These are phyloP conservation scores for Hypoxylon rubiginosum DNA, from an alignment of 2,329 filamentous ascomycete species.

Conservation along the genomic window DNA sequence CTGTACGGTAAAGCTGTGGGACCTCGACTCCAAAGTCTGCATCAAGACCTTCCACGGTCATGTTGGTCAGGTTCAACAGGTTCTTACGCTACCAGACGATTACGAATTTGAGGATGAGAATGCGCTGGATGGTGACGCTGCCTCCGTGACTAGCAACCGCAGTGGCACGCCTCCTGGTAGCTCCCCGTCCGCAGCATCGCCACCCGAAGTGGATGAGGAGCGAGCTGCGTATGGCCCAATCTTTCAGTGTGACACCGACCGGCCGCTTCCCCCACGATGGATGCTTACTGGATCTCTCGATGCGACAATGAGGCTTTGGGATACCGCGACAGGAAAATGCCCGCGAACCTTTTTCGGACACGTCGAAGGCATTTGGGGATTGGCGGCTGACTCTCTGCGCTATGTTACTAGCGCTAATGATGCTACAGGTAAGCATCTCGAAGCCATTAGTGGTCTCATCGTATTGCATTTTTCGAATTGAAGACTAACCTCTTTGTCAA, in stretches of 20 bases:
- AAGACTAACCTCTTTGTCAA: constrained; percentile 19
- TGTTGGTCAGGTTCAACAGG: constrained; percentile 94
- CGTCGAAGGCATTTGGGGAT: constrained; percentile 94
- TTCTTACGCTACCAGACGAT: constrained; percentile 84
- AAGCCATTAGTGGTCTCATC: not conserved
- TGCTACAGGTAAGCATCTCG: constrained; percentile 62
- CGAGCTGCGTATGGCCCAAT: constrained; percentile 70
- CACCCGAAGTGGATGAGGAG: constrained; percentile 56
- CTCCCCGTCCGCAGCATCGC: constrained; percentile 44
- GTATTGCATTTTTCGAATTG: not conserved
- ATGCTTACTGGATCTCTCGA: constrained; percentile 95
- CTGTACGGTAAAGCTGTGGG: constrained; percentile 91
- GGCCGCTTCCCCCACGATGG: constrained; percentile 85
- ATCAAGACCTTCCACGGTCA: constrained; percentile 87
- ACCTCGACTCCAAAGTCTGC: constrained; percentile 85
- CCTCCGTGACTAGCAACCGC: constrained; percentile 63
- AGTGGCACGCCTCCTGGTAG: constrained; percentile 57
- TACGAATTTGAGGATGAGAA: constrained; percentile 86
- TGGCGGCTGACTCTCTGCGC: constrained; percentile 88
- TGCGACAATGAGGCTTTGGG: constrained; percentile 92
- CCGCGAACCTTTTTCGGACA: constrained; percentile 96
- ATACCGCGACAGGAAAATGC: constrained; percentile 83
- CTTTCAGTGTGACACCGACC: constrained; percentile 71
- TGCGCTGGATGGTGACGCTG: constrained; percentile 67
- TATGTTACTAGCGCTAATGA: constrained; percentile 93